Base-by-base conservation (phyloP, 1,284 basidiomycete genomes). In the Fistulinella staudtii region DNA sequence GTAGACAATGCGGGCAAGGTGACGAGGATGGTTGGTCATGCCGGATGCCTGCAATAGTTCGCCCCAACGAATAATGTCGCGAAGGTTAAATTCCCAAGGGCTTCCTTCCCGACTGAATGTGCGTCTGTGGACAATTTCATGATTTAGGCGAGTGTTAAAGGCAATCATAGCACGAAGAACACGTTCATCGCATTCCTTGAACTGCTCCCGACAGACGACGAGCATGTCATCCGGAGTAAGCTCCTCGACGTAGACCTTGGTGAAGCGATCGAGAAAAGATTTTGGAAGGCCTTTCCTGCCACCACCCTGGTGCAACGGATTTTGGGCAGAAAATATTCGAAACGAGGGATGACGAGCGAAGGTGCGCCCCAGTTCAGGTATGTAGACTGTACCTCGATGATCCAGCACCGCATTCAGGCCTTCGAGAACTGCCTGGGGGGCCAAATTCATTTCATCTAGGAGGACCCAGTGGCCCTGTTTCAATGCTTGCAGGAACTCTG, bases 1-100 rank as follows among this genome's bases (percentile, higher is more conserved):
- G 66, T 97, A 99, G 36, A 92, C 69, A 36, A 79, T 76, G 13
- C 77, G 75, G 10, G 94, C 70, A 55, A 67, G 41, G 36, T 67
- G 60, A 27, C 56, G 58, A 15, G 61, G 61, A n/a, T n/a, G n/a
- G 39, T 82, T 75, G 15, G 71, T 66, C 17, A 62, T 67, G n/a
- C 56, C 51, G 5, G 56, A 57, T 5, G 64, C 52, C 35, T 66
- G 64, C 13, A 80, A 59, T 45, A 93, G 80, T 18, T 80, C 68
- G 0, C 82, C 86, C 95, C 96, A 99, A 39, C 96, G 82, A 50
- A 95, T 81, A 31, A 98, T 76, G 66, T 99, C 96, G 29, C 96
- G 88, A 41, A 99, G 73, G 62, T 99, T 99, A 74, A 99, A 98
- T 63, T 99, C 96, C 96, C 96, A 99, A 1, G 96, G 96, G 41